Conservation (phyloP, 352 stramenopile species). For the Phytophthora citricola region DNA sequence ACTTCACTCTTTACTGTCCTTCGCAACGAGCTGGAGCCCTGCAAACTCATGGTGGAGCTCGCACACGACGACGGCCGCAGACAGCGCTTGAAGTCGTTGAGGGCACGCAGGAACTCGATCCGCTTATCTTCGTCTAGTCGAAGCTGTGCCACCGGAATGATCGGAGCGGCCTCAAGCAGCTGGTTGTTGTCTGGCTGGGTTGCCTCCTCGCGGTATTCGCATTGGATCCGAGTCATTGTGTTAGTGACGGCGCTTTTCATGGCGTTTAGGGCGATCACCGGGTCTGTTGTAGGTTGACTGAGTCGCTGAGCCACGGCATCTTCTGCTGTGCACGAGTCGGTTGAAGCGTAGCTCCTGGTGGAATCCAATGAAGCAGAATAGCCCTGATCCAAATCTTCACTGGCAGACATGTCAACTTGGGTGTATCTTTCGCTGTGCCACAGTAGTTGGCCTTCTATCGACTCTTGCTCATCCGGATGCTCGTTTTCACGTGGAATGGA, state of each 20-base stretch:
- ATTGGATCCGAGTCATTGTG: constrained; percentile 13
- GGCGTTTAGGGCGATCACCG: constrained; percentile 10
- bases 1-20: too few relatives aligned
- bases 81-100: constrained; percentile 60
- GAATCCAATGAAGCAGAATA: neutral
- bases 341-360: neutral
- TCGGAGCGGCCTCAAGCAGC: neutral
- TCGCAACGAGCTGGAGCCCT: too few relatives aligned
- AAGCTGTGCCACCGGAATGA: constrained; percentile 2
- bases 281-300: neutral
- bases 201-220: constrained; percentile 5
- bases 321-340: neutral
- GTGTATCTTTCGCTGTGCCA: neutral
- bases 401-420: neutral
- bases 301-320: neutral
- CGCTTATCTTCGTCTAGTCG: constrained; percentile 34
- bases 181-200: neutral
- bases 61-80: constrained; percentile 24
- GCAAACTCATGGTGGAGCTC: neutral
- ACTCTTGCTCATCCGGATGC: neutral
- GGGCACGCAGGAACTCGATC: constrained; percentile 49
- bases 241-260: constrained; percentile 16
- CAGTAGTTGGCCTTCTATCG: neutral
- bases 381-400: neutral
- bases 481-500: neutral